These are phyloP conservation scores for Aspergillus carbonarius DNA, from an alignment of 2,329 filamentous ascomycete species.

Conservation along the genomic window DNA sequence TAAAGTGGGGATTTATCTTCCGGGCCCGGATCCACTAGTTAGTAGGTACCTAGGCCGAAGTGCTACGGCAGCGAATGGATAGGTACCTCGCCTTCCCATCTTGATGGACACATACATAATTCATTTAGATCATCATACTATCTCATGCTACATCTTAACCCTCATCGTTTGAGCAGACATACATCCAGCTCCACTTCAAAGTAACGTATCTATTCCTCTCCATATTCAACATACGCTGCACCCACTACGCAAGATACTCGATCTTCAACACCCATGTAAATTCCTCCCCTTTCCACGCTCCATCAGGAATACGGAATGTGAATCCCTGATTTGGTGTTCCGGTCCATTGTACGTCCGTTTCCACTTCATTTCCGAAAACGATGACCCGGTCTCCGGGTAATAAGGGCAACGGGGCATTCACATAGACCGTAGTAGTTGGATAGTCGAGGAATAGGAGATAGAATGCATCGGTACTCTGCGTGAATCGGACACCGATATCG, in stretches of 20 bases:
- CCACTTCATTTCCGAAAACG: slow-evolving; percentile 32
- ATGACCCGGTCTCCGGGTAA: slow-evolving; percentile 49
- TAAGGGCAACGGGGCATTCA: slow-evolving; percentile 47
- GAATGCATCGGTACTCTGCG: slow-evolving; percentile 53
- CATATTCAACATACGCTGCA: neutral
- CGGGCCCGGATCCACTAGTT: too few species aligned
- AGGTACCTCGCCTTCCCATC: too few species aligned
- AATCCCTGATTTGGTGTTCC: neutral
- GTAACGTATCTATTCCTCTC: too few species aligned
- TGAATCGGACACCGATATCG: slow-evolving; percentile 47
- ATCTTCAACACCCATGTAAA: slow-evolving; percentile 2
- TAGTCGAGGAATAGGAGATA: slow-evolving; percentile 50
- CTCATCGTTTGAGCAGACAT: too few species aligned
- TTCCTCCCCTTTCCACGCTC: neutral
- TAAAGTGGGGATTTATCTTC: too few species aligned
- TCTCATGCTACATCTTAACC: too few species aligned
- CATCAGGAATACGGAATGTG: neutral
- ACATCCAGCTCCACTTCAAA: too few species aligned
- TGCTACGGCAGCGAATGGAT: too few species aligned
- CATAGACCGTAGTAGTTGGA: slow-evolving; percentile 45
- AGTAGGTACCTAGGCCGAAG: too few species aligned
- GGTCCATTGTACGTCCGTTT: neutral
- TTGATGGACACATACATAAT: too few species aligned
- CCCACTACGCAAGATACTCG: neutral
- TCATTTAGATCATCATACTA: too few species aligned